Base-by-base conservation (phyloP, 2,329 filamentous ascomycete genomes). In the Pseudogymnoascus sp. region DNA sequence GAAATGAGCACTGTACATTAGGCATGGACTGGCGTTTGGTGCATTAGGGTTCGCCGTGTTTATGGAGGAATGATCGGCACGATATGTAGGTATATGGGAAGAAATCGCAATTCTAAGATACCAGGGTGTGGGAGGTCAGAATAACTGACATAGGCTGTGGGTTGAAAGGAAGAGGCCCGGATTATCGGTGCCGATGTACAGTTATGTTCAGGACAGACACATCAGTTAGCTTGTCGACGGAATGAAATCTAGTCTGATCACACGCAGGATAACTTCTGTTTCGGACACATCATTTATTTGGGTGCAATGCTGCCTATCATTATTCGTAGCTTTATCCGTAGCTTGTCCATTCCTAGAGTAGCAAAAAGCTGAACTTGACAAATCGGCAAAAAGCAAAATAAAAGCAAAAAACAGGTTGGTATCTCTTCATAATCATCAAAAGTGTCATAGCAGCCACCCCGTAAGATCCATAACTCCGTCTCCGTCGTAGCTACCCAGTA, bases 31-130 rank as follows among this genome's bases (percentile, higher is more conserved):
- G 51, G 51, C 29, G 51, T 57, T 57, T 57, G 51, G 51, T 18
- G 51, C n/a, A 36, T 34, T 10, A 21, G 51, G 29, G 18, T 57
- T 57, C 29, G 26, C 34, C 16, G 29, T 57, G 51, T 36, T 11
- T 57, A 36, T 18, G 29, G 47, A 21, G 4, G 23, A 34, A 10
- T 16, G 51, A 21, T 36, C 18, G 51, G 11, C 29, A 57, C n/a
- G 26, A 57, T 36, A 10, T 57, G 51, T 57, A 57, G 10, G 29
- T 34, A 57, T 57, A 57, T 57, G 51, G 51, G 51, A 57, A n/a
- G 29, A 57, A 57, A 57, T 57, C 51, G n/a, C 51, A 57, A 36
- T 57, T 57, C 29, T 57, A 36, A 57, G 51, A 57, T 57, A 57
- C 51, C 51, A 57, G 5, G 51, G 29, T 18, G n/a, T 36, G 16